Evolutionary conservation across 768 basidiomycete species (phyloP), one percentile per base, ranked within the genome.

Genomic region (Lyophyllum atratum): DNA sequence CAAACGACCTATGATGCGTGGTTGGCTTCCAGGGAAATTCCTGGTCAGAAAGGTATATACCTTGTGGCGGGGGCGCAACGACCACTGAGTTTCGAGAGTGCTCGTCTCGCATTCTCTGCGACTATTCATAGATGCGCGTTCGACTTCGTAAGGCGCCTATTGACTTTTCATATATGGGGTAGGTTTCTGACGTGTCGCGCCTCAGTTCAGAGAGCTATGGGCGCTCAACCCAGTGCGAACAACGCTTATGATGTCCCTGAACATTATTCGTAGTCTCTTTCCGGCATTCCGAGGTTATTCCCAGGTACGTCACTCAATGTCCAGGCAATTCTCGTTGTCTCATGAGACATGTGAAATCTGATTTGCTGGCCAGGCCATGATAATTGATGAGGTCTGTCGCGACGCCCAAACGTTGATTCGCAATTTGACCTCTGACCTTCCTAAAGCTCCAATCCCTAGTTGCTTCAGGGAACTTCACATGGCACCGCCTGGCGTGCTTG

Each of bases 281-380:
- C 91, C 91, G 33, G 92, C 90, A 10, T 88, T 89, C 71, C 83
- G 89, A 72, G 87, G 89, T 59, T 93, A 91, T 76, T 92, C 92
- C 9, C 92, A 93, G 74, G 82, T 81, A 56, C 54, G 73, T 69
- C 59, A 53, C 39, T 55, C 57, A 52, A 46, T 50, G 33, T 53
- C 29, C 48, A 44, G 39, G 33, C 47, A 17, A 19, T 19, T 7
- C n/a, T 47, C 28, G n/a, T 19, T 51, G 34, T 60, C 51, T 49
- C 40, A 51, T 50, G 56, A 52, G 49, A 31, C 49, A 58, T 54
- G 61, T 55, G 57, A 59, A 63, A 60, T 68, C 64, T 43, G 22
- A 58, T 17, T 26, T 37, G 34, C 55, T 50, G 54, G 49, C 55
- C 63, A 84, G 79, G 90, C 90, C 52, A 73, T 90, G 70, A 89